These are phyloP conservation scores for Tagetes patula DNA, from an alignment of 129 eudicot genomes.

Conservation along the genomic window DNA sequence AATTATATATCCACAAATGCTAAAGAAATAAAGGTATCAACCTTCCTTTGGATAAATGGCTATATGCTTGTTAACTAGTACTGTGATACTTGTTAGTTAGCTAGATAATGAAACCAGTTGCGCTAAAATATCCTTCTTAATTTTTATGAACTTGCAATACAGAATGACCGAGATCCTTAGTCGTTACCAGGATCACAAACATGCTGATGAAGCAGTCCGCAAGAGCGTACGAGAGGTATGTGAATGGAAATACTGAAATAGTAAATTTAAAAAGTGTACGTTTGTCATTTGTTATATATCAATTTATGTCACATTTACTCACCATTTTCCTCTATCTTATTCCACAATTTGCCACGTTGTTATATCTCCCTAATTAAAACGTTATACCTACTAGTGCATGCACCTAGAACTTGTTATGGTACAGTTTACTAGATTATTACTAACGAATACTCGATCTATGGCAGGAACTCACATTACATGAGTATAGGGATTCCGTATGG, in stretches of 20 bases:
- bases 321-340: too few relatives aligned
- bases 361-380: too few relatives aligned
- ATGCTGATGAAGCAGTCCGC: conserved; percentile 20
- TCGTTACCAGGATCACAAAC: conserved; percentile 19
- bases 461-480: conserved; percentile 27
- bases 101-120: too few relatives aligned
- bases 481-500: conserved; percentile 4
- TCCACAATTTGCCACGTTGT: too few relatives aligned
- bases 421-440: conserved; percentile 17
- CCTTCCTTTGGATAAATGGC: neutral
- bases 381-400: too few relatives aligned
- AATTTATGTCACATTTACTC: too few relatives aligned
- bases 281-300: too few relatives aligned
- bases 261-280: neutral
- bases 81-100: neutral
- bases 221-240: conserved; percentile 7
- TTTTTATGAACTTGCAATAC: neutral
- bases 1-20: too few relatives aligned
- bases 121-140: too few relatives aligned
- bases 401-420: neutral
- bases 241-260: neutral
- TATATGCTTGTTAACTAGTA: neutral
- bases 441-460: neutral
- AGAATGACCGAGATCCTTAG: conserved; percentile 16
- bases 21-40: too few relatives aligned